Conservation (phyloP, 176 grass and related monocot species). For the Triticum aestivum region IWGSC_CS_RefSeq_v2.1 NC_057807.1:365893420-365893919, state of each 20-base stretch:
- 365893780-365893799: slow-evolving; percentile 83
- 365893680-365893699: background rate
- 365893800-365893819: slow-evolving; percentile 72
- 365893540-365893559: slow-evolving; percentile 41
- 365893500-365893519: slow-evolving; percentile 78
- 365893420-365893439: background rate
- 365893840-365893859: slow-evolving; percentile 80
- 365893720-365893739: background rate
- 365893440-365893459: slow-evolving; percentile 7
- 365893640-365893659: slow-evolving; percentile 45
- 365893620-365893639: background rate
- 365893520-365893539: slow-evolving; percentile 51
- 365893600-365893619: slow-evolving; percentile 32
- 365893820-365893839: slow-evolving; percentile 66
- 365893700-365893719: background rate
- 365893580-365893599: slow-evolving; percentile 77
- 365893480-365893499: slow-evolving; percentile 57
- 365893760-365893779: slow-evolving; percentile 71
- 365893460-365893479: background rate
- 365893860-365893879: slow-evolving; percentile 65
- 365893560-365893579: slow-evolving; percentile 70
- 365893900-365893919: slow-evolving; percentile 63
- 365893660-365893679: slow-evolving; percentile 15
- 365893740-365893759: slow-evolving; percentile 35
- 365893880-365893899: slow-evolving; percentile 76